Conservation (phyloP, 1,284 basidiomycete genomes). For the Trametes versicolor region DNA sequence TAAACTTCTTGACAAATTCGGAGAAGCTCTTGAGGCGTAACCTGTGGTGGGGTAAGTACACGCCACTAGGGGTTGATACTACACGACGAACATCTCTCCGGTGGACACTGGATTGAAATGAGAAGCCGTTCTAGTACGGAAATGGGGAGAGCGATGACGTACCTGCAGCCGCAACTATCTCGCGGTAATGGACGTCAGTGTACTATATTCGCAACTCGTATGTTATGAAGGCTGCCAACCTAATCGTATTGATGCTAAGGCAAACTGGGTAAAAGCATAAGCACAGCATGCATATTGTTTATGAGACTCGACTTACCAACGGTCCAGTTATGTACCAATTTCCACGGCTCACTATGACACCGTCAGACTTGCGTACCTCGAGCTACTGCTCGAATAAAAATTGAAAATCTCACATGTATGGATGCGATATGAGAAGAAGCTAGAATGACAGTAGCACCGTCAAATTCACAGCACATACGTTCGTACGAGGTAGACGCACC, state of each 20-base stretch:
- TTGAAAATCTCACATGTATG: constrained; percentile 21
- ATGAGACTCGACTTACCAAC: constrained; percentile 15
- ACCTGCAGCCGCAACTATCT: neutral
- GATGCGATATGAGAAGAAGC: constrained; percentile 29
- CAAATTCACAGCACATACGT: neutral
- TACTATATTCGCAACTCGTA: constrained; percentile 1
- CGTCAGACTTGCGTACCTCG: neutral
- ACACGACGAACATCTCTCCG: constrained; percentile 44
- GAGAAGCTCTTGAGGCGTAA: constrained; percentile 40
- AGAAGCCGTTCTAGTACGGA: no score
- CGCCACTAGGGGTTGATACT: neutral
- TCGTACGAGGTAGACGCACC: neutral
- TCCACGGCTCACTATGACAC: constrained; percentile 18
- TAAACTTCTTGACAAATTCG: constrained; percentile 38
- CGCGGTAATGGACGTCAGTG: neutral
- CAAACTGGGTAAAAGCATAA: neutral
- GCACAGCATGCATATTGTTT: neutral
- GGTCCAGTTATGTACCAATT: constrained; percentile 29
- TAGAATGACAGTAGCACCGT: neutral
- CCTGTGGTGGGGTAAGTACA: constrained; percentile 18
- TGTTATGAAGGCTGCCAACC: constrained; percentile 8
- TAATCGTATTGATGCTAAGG: constrained; percentile 17
- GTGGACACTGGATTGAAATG: constrained; percentile 40
- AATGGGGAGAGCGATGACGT: neutral
- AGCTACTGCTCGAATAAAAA: neutral